Conservation (phyloP, 2,329 filamentous ascomycete species). For the Pyricularia pennisetigena region DNA sequence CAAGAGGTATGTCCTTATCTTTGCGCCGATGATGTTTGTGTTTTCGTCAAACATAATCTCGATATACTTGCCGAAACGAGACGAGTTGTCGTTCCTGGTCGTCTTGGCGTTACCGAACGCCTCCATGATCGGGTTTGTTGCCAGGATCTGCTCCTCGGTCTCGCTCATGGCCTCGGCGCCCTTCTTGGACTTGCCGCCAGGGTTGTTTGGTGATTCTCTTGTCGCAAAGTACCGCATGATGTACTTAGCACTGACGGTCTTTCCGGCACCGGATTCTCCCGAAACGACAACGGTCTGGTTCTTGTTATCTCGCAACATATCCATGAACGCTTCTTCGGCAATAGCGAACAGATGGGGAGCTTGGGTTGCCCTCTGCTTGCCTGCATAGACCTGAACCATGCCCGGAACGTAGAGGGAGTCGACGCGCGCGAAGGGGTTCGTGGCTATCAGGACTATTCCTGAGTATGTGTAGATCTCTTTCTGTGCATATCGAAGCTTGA, state of each 20-base stretch:
- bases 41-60: slow-evolving; percentile 98
- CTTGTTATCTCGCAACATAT: slow-evolving; percentile 91
- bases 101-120: slow-evolving; percentile 99
- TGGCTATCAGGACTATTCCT: slow-evolving; percentile 95
- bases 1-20: slow-evolving; percentile 90
- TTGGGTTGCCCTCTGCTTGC: slow-evolving; percentile 91
- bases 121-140: slow-evolving; percentile 99
- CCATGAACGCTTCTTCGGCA: slow-evolving; percentile 97
- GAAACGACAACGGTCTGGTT: slow-evolving; percentile 99
- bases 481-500: slow-evolving; percentile 91
- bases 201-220: slow-evolving; percentile 84
- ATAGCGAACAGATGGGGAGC: slow-evolving; percentile 98
- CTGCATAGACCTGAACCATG: slow-evolving; percentile 99
- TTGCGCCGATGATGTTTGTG: slow-evolving; percentile 94
- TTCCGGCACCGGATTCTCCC: slow-evolving; percentile 95
- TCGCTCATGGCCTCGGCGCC: slow-evolving; percentile 83
- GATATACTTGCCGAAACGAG: slow-evolving; percentile 98
- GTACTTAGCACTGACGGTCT: slow-evolving; percentile 98
- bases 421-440: slow-evolving; percentile 94
- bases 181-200: slow-evolving; percentile 64
- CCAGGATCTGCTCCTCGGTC: slow-evolving; percentile 96
- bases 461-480: slow-evolving; percentile 99
- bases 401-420: slow-evolving; percentile 97
- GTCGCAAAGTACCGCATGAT: slow-evolving; percentile 99
- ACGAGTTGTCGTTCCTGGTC: slow-evolving; percentile 99